Evolutionary conservation across 768 basidiomycete species (phyloP), one percentile per base, ranked within the genome.

Genomic region (Russula sp.): DNA sequence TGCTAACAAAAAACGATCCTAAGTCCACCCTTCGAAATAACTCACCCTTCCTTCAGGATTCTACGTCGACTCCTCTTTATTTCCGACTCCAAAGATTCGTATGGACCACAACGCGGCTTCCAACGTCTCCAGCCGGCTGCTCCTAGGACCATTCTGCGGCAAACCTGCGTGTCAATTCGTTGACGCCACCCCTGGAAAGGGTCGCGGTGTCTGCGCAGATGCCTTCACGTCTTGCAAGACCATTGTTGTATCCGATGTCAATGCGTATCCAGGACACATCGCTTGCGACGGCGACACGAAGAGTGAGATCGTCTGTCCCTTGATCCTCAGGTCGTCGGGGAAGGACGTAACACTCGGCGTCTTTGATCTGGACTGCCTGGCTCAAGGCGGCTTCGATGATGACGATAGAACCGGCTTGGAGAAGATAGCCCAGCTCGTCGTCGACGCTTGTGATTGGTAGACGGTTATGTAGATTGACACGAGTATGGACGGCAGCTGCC

Each of bases 91-190:
- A 69, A 74, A 59, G 56, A 70, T 68, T 65, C 66, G 45, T 49
- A 59, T 59, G 52, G 57, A 58, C 34, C 51, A 59, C 31, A 40
- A 16, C 52, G 20, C 39, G 31, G 18, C 52, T 48, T 54, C 57
- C 57, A 20, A 45, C 18, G 32, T n/a, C 40, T 32, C 66, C 55
- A 50, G 68, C 57, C 68, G 75, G 6, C 75, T 95, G 9, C 75
- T 92, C 48, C 77, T 94, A 6, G 93, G 88, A 0, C 93, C 94
- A 0, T 97, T 95, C 75, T 87, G 85, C 68, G 94, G 94, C 57
- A 89, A 88, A 68, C 95, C 94, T 1, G 95, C 95, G 0, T 98
- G 95, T 73, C 89, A 91, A 68, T 85, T 81, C 68, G 94, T 97
- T 72, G 77, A 81, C 61, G 77, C 83, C 47, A 70, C 77, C 5